Evolutionary conservation across 805 yeast genomes (phyloP), one percentile per base, ranked within the genome.

Genomic region (Tetrapisispora iriomotensis): DNA sequence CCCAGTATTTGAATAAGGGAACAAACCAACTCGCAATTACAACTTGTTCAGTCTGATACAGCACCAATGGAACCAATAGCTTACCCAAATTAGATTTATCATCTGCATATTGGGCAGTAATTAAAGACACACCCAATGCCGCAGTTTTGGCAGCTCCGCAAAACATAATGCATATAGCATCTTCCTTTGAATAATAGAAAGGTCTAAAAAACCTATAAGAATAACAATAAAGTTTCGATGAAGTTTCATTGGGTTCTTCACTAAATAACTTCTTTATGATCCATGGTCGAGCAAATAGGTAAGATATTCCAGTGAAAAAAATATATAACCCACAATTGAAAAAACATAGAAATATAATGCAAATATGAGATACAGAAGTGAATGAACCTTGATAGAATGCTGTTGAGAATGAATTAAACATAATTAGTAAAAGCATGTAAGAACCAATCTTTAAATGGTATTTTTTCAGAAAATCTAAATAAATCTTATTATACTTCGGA

Each of bases 141-240:
- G 94, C 95, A 1, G 95, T 86, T 59, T 86, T 87, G 2, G 96
- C 95, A 5, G 94, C 90, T 9, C 94, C 95, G 60, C 95, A 84
- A 43, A 85, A 70, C 81, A 86, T 72, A 37, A 87, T 72, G 10
- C 88, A 70, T 26, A 84, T 83, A 0, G 95, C 75, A 52, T 87
- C 95, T 37, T 66, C 59, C 48, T 79, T 73, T 50, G 70, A 68
- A 59, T 82, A 82, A 59, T 80, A 82, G 50, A 82, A 84, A 1
- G 90, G 90, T 39, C 68, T 59, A 39, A 63, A 62, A 9, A 61
- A 29, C 40, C 53, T 58, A 42, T 63, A 65, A 1, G 66, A 44
- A 47, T 58, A 60, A 6, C 48, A 67, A 50, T 83, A 82, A 0
- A 59, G 4, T 25, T 32, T 62, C 1, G 80, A 54, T 2, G 72